Conservation (phyloP, 805 yeast species). For the Gaillardinia entomophila region DNA sequence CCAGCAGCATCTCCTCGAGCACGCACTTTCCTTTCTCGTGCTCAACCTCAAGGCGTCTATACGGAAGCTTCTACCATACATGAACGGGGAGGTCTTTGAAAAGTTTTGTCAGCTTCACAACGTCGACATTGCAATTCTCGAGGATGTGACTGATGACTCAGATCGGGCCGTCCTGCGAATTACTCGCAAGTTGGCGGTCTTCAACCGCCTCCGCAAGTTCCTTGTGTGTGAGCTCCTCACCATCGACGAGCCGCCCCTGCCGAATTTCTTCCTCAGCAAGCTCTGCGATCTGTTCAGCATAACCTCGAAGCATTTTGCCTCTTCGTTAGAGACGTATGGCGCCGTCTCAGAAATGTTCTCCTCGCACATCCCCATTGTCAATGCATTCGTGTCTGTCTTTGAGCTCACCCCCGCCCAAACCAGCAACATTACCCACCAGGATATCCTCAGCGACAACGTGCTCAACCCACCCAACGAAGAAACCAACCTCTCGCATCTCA, state of each 20-base stretch:
- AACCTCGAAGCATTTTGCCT: constrained; percentile 2
- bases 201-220: constrained; percentile 32
- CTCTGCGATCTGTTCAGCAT: constrained; percentile 15
- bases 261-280: constrained; percentile 27
- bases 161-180: constrained; percentile 6
- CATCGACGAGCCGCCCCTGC: constrained; percentile 21
- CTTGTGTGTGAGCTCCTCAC: constrained; percentile 34
- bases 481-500: constrained; percentile 18
- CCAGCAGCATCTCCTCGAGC: constrained; percentile 10
- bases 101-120: constrained; percentile 35
- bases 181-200: constrained; percentile 16
- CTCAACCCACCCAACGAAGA: constrained; percentile 3
- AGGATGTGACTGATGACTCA: constrained; percentile 3
- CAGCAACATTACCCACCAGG: constrained; percentile 9
- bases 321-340: constrained; percentile 11
- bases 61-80: constrained; percentile 20
- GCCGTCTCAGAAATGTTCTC: constrained; percentile 13
- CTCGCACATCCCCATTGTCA: constrained; percentile 17
- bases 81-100: constrained; percentile 34
- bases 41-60: constrained; percentile 24
- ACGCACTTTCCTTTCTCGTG: constrained; percentile 21
- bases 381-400: constrained; percentile 16
- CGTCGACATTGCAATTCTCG: constrained; percentile 17
- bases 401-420: constrained; percentile 9
- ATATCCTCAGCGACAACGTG: constrained; percentile 7